Base-by-base conservation (phyloP, 345 rosid genomes). In the Punica granatum region DNA sequence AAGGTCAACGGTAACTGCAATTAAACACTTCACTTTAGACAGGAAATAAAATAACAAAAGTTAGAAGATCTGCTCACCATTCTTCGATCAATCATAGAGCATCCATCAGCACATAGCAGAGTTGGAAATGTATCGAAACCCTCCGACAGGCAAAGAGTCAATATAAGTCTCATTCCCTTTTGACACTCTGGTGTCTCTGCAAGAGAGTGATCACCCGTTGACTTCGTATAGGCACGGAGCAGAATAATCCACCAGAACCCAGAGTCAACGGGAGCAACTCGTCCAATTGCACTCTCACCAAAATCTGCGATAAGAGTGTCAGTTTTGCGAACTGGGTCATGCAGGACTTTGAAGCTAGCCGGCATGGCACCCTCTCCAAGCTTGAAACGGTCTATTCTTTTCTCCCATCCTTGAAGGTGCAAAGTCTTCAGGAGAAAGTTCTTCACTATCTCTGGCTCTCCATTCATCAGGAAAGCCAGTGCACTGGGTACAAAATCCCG, bases 211-310 rank as follows among this genome's bases (percentile, higher is more conserved):
- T 87, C 93, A 39, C 92, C 91, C 0, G 93, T 90, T 44, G 92
- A 83, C 66, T 90, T 90, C 15, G 93, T 86, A 65, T 90, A 90
- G 19, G 96, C 90, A 54, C 96, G 86, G 37, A 90, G 89, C 67
- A 90, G 84, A 72, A 90, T 90, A 69, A 90, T 87, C 96, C 96
- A 90, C 96, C 93, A 90, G 76, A 90, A 90, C 43, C 96, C 91
- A 54, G 91, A 90, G 71, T 90, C 91, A 25, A 90, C 91, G 1
- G 96, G 91, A 58, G 96, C 96, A 69, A 90, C 96, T 43, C 96
- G 81, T 70, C 93, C 96, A 49, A 90, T 90, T 26, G 96, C 93
- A 60, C 85, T 85, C 82, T 86, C 96, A 43, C 93, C 93, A 71
- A 87, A 90, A 72, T 90, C 96, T 65, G 91, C 96, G 18, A 87